These are phyloP conservation scores for Sporisorium scitamineum DNA, from an alignment of 1,284 basidiomycete species.

Conservation along the genomic window DNA sequence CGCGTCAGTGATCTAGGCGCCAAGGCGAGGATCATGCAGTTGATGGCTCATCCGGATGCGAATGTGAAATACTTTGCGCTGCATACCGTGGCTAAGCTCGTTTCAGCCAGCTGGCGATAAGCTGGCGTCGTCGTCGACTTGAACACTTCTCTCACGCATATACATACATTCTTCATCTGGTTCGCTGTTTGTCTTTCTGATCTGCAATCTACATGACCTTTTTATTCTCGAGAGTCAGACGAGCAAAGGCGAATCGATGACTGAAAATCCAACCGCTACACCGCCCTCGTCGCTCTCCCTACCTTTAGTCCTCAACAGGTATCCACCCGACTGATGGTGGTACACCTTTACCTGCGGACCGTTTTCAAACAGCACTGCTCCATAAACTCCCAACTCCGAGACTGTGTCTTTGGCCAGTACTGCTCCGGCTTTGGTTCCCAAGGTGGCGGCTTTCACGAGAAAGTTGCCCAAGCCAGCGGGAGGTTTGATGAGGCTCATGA, in stretches of 20 bases:
- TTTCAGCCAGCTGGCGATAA: conserved; percentile 64
- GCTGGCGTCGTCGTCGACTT: background rate
- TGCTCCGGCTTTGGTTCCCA: conserved; percentile 2
- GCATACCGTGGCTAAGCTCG: conserved; percentile 58
- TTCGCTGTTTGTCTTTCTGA: conserved; percentile 3
- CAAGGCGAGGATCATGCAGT: conserved; percentile 91
- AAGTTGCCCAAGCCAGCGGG: conserved; percentile 79
- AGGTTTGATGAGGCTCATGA: conserved; percentile 89
- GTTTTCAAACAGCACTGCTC: conserved; percentile 80
- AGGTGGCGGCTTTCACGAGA: conserved; percentile 75
- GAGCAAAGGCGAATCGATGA: conserved; percentile 83
- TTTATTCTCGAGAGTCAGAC: conserved; percentile 70
- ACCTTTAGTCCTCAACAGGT: conserved; percentile 90
- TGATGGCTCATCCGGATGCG: conserved; percentile 88
- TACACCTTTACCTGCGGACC: conserved; percentile 71
- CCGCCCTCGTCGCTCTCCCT: conserved; percentile 94
- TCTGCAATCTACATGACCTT: background rate
- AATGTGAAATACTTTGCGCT: conserved; percentile 93
- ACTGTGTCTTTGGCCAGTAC: conserved; percentile 77
- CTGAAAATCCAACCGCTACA: conserved; percentile 89
- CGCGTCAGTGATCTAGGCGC: conserved; percentile 84
- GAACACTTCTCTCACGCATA: background rate
- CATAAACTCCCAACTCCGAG: conserved; percentile 92
- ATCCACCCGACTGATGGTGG: conserved; percentile 77
- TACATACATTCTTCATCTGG: background rate